Conservation (phyloP, 2,329 filamentous ascomycete genomes). For the Claviceps maximensis region DNA sequence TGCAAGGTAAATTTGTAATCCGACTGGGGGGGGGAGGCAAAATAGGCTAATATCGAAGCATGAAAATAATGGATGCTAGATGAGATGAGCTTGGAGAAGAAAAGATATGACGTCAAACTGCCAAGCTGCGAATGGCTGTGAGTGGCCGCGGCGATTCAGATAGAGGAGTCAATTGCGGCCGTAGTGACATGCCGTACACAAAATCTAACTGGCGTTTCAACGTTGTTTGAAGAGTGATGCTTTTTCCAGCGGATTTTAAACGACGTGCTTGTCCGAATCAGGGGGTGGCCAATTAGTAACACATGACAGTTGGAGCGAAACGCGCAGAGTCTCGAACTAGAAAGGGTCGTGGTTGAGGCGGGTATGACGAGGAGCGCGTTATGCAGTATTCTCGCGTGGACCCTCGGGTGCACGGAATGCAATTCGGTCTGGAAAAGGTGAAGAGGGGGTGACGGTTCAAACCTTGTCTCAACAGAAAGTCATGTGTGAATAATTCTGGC, state of each 20-base stretch:
- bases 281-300: background rate
- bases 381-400: background rate
- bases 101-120: background rate
- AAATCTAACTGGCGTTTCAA: background rate
- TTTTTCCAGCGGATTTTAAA: background rate
- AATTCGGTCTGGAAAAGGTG: background rate
- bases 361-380: background rate
- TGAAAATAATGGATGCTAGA: background rate
- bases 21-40: background rate
- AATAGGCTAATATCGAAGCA: background rate
- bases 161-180: background rate
- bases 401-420: background rate
- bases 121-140: background rate
- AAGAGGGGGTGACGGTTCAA: background rate
- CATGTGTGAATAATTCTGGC: background rate
- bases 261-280: background rate
- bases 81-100: background rate
- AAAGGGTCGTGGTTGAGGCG: background rate
- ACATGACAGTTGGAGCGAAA: background rate
- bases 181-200: background rate
- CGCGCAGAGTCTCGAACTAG: background rate
- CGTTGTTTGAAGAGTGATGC: background rate
- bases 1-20: background rate
- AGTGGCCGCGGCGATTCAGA: background rate
- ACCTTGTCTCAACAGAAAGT: too few species aligned